Base-by-base conservation (phyloP, 306 rosid genomes). In the Styphnolobium japonicum region DNA sequence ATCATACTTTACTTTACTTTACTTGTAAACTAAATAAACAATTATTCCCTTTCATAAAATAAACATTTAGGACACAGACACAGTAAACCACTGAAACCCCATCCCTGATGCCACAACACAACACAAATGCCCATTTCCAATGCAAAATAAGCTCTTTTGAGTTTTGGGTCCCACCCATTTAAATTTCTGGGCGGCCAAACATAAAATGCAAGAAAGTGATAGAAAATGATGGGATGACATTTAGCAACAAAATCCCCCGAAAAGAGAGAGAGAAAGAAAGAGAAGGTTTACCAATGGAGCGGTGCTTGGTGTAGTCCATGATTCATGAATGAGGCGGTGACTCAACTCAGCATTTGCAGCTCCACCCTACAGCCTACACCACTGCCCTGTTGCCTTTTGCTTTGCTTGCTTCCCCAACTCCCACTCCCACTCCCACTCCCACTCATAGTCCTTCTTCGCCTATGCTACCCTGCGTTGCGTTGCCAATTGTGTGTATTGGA, bases 271-370 rank as follows among this genome's bases (percentile, higher is more conserved):
- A 22, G 21, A 21, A 15, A 2, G 22, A 0, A 23, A n/a, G 3
- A 6, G 19, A 16, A 36, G 15, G 31, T 22, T 81, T 85, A 85
- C 88, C 85, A 27, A 67, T 6, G 55, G 71, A 16, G 65, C 43
- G 68, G 64, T 72, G 81, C 18, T 71, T 53, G 23, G 76, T 18
- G 45, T 51, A 65, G 9, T 68, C 76, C 79, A 60, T 60, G 33
- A 6, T 22, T 7, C 46, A n/a, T n/a, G n/a, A n/a, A n/a, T n/a
- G n/a, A n/a, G n/a, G n/a, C n/a, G n/a, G n/a, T n/a, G n/a, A n/a
- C n/a, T n/a, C n/a, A n/a, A n/a, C n/a, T n/a, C n/a, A n/a, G n/a
- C n/a, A n/a, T n/a, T n/a, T n/a, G n/a, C n/a, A n/a, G n/a, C n/a
- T n/a, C n/a, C n/a, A n/a, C n/a, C n/a, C n/a, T n/a, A n/a, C n/a